These are phyloP conservation scores for Fusarium algeriense DNA, from an alignment of 2,329 filamentous ascomycete genomes.

Conservation along the genomic window DNA sequence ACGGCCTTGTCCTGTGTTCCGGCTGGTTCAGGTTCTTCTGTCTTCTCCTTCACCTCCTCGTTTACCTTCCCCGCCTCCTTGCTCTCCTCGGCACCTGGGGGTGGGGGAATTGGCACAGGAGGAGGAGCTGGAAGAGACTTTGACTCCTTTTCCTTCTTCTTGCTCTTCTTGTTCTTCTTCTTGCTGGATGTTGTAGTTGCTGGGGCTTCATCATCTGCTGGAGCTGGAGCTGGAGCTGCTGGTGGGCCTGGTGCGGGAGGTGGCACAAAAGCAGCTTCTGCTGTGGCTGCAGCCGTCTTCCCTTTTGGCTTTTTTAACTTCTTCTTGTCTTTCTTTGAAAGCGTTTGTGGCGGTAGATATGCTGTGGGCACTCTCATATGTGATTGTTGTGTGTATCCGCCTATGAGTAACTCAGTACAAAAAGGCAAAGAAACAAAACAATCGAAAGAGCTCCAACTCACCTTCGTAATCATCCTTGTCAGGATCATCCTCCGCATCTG, in stretches of 20 bases:
- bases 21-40: constrained; percentile 21
- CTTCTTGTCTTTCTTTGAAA: constrained; percentile 41
- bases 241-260: constrained; percentile 28
- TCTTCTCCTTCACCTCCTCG: constrained; percentile 33
- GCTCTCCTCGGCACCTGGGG: constrained; percentile 18
- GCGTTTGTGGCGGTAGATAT: constrained; percentile 8
- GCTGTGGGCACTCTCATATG: constrained; percentile 26
- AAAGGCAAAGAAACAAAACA: neutral
- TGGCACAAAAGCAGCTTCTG: constrained; percentile 14
- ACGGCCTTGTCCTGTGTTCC: constrained; percentile 28
- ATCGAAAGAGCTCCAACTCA: constrained; percentile 19
- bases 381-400: constrained; percentile 23
- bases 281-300: constrained; percentile 10
- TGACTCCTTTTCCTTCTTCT: constrained; percentile 36
- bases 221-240: constrained; percentile 16
- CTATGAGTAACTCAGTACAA: constrained; percentile 16
- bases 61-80: constrained; percentile 38
- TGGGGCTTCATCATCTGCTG: constrained; percentile 21
- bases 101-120: constrained; percentile 9
- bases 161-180: constrained; percentile 44
- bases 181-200: constrained; percentile 22
- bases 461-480: constrained; percentile 38
- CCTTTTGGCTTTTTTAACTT: constrained; percentile 35
- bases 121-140: constrained; percentile 8
- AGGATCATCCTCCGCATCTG: constrained; percentile 54